Evolutionary conservation across 441 rosid genomes (phyloP).

Genomic region (Brassica hybrid): DNA sequence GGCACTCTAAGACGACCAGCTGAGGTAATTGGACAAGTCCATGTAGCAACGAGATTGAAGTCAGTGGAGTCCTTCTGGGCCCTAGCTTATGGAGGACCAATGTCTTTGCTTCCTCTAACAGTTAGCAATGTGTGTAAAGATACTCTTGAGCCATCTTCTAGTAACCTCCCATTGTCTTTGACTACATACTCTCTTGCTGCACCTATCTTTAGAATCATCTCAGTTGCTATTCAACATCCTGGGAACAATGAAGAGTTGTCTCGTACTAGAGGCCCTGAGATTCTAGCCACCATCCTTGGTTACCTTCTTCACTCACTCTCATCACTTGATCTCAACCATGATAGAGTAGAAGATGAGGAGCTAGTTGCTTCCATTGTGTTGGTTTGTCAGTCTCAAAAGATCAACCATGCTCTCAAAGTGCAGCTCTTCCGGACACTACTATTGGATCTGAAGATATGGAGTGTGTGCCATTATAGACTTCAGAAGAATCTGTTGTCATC

Average conservation of each 20-base stretch:
- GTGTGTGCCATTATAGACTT: conserved; percentile 87
- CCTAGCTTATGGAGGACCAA: conserved; percentile 90
- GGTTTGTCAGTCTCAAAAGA: conserved; percentile 81
- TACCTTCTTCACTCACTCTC: conserved; percentile 78
- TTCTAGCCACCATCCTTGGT: conserved; percentile 75
- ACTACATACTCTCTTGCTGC: conserved; percentile 81
- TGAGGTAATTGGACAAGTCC: conserved; percentile 97
- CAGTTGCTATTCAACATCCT: conserved; percentile 79
- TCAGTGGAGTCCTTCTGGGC: conserved; percentile 94
- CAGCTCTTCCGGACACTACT: conserved; percentile 83
- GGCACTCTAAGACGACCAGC: conserved; percentile 86
- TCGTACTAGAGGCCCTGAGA: conserved; percentile 76
- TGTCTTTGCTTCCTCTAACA: conserved; percentile 84
- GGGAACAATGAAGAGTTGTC: conserved; percentile 84
- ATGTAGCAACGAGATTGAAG: conserved; percentile 80
- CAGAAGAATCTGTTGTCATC: conserved; percentile 94
- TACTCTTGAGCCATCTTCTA: conserved; percentile 70
- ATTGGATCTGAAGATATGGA: conserved; percentile 90
- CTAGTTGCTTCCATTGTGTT: conserved; percentile 89
- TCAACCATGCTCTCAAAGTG: conserved; percentile 81
- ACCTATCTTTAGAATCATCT: conserved; percentile 77
- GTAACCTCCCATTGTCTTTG: conserved; percentile 54
- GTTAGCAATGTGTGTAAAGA: conserved; percentile 69
- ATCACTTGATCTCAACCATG: conserved; percentile 59
- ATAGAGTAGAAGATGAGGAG: conserved; percentile 84